Evolutionary conservation across 2,329 filamentous ascomycete species (phyloP), one percentile per base, ranked within the genome.

Genomic region (Clonostachys chloroleuca): DNA sequence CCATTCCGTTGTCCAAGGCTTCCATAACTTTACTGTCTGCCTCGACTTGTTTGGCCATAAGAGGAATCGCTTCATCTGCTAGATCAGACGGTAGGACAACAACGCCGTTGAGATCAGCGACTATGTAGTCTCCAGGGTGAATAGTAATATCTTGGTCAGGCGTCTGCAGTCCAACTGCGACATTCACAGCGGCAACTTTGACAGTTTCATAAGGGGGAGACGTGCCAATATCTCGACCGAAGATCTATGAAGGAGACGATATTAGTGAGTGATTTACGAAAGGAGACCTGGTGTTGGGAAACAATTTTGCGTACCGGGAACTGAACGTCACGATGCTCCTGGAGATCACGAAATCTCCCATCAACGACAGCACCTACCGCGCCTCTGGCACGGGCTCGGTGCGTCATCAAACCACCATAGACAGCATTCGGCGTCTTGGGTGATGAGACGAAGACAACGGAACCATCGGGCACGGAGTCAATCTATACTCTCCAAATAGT

Each of bases 21-120:
- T 55, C 59, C 2, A 69, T 69, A 63, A 74, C 67, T 53, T 68
- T 61, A 18, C 61, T 59, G 47, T 74, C 72, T 2, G 70, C 71
- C 43, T 63, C 64, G 9, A 49, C 47, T 30, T 49, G 46, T 14
- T 42, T 42, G 12, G 34, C 24, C 39, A 51, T 51, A 13, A 18
- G 69, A 64, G 64, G 65, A 30, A 74, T 48, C 5, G 63, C 70
- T 53, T 64, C 45, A 51, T 66, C 65, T 0, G 67, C 69, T 47
- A 71, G 51, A 13, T 61, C 62, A 40, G 49, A 59, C 1, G 71
- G 71, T 37, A 73, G 56, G 10, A 70, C 61, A 2, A 74, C 70
- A 1, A 73, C 70, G 9, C 72, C 71, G 49, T 75, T 72, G n/a
- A 69, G 40, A 40, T 75, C 71, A 0, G 59, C 71, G 9, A 75